Base-by-base conservation (phyloP, 371 early-diverging fungal species). In the Cokeromyces recurvatus region DNA sequence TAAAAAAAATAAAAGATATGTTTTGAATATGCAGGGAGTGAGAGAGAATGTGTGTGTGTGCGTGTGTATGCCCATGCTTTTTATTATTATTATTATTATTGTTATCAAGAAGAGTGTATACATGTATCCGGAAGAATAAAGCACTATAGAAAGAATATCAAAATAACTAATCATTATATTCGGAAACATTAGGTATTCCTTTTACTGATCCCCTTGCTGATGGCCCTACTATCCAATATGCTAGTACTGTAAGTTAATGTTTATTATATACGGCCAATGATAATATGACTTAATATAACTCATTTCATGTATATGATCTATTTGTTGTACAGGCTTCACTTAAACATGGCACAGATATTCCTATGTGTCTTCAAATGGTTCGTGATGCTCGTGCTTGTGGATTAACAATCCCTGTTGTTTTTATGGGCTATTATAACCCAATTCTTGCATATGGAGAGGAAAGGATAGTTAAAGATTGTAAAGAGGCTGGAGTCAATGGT, bases 381-480 rank as follows among this genome's bases (percentile, higher is more conserved):
- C 64, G 71, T 15, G 74, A 85, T 48, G 97, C 97, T 4, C 86
- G 96, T 32, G 55, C 72, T 21, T 73, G 75, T 37, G 97, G 97
- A 11, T 81, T 97, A n/a, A 82, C 75, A 44, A 80, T 85, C 8
- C 98, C 98, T 8, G 79, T 98, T 29, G 78, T 98, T 21, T 89
- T 98, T 54, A 97, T 98, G 97, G 97, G 96, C 25, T 98, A 98
- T 81, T 95, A 89, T 78, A 98, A 98, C 68, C 93, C 96, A 24
- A 84, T 97, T 45, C 78, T 91, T 47, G 90, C 84, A 47, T 95
- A 94, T 62, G 97, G 97, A 24, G 94, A 95, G 71, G 75, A 83
- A 57, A 66, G 70, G 43, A 71, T 96, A 42, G 86, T 94, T 59
- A 62, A 82, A 37, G 87, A 90, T 51, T 90, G 94, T 68, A 81